A percentile compares a stretch with the other conserved stretches of the same genome.
These are phyloP conservation scores for Cenchrus fungigraminus DNA, from an alignment of 176 grass and related monocot genomes.

Conservation along the genomic window DNA sequence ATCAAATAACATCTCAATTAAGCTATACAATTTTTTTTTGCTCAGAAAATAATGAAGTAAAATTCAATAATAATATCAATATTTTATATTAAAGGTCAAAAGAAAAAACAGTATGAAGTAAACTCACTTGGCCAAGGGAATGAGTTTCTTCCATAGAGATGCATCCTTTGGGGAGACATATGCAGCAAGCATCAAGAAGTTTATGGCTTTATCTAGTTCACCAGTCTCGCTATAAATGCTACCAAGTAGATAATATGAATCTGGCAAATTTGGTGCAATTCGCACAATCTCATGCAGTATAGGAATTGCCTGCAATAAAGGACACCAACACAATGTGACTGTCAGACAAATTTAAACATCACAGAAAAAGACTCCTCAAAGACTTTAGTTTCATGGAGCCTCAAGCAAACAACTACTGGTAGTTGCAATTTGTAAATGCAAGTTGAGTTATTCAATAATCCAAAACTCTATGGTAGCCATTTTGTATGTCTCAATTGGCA, in stretches of 20 bases:
- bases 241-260: slow-evolving; percentile 87
- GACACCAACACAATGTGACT: slow-evolving; percentile 1
- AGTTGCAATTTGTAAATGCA: not conserved
- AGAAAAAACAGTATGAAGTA: slow-evolving; percentile 8
- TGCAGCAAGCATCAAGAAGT: slow-evolving; percentile 87
- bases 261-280: slow-evolving; percentile 77
- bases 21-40: slow-evolving; percentile 7
- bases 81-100: not conserved
- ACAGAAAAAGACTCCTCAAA: not conserved
- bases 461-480: not conserved
- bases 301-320: slow-evolving; percentile 62
- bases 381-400: not conserved
- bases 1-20: not conserved
- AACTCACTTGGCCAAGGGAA: slow-evolving; percentile 66
- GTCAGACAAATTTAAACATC: slow-evolving; percentile 13
- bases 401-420: not conserved
- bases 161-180: slow-evolving; percentile 84
- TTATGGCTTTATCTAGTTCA: slow-evolving; percentile 76
- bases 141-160: slow-evolving; percentile 83
- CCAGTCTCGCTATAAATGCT: slow-evolving; percentile 71
- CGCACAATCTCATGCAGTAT: slow-evolving; percentile 80
- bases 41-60: not conserved
- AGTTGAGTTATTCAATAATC: slow-evolving; percentile 16
- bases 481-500: not conserved
- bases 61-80: not conserved